Evolutionary conservation across 148 eudicot species (phyloP).

Genomic region (Vaccinium corymbosum): DNA sequence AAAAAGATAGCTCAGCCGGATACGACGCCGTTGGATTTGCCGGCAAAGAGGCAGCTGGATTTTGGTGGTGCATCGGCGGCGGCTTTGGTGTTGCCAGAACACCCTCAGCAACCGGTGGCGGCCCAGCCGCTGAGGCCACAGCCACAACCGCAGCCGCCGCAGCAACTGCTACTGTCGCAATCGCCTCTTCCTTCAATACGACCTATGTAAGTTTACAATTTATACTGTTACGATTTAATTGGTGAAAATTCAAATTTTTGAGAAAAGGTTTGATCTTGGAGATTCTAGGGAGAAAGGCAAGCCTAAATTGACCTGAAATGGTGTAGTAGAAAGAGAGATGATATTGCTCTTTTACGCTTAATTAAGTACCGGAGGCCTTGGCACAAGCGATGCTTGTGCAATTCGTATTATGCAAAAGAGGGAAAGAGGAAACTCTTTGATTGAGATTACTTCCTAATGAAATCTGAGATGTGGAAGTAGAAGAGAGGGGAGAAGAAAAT

Average conservation of each 20-base stretch:
- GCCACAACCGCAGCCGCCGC: constrained; percentile 12
- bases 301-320: neutral
- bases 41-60: constrained; percentile 79
- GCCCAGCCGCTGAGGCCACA: constrained; percentile 8
- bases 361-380: too few relatives aligned
- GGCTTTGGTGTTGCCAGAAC: constrained; percentile 28
- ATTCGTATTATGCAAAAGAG: too few relatives aligned
- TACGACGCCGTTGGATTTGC: constrained; percentile 32
- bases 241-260: neutral
- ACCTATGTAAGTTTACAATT: constrained; percentile 40
- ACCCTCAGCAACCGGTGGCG: constrained; percentile 22
- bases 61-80: constrained; percentile 27
- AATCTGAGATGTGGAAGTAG: too few relatives aligned
- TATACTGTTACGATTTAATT: neutral
- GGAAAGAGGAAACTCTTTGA: too few relatives aligned
- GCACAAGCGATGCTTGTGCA: too few relatives aligned
- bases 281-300: neutral
- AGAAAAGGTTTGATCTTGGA: constrained; percentile 5
- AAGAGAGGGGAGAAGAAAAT: too few relatives aligned
- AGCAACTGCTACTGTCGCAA: constrained; percentile 29
- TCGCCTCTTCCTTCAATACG: constrained; percentile 43
- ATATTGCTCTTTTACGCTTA: neutral
- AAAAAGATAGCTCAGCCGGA: constrained; percentile 29
- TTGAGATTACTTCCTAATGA: too few relatives aligned
- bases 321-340: neutral